Evolutionary conservation across 176 grass and related monocot species (phyloP), one percentile per base, ranked within the genome.

Genomic region (Ensete glaucum): DNA sequence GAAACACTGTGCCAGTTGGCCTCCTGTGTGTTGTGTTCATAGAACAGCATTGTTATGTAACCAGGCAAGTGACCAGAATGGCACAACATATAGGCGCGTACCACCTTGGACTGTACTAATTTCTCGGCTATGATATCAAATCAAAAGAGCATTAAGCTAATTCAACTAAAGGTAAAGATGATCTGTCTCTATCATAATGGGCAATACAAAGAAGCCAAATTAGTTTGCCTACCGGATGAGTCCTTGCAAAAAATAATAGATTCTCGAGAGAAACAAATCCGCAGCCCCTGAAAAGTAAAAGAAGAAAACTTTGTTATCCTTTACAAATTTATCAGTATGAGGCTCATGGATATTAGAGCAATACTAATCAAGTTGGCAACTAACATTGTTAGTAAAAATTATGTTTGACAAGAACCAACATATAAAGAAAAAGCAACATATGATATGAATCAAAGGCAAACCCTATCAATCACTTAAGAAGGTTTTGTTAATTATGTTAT

Each of bases 241-340:
- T 91, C 79, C 82, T 88, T 58, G 85, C 80, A 19, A 88, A 92
- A 70, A 80, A 91, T 19, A 91, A 71, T 79, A 93, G 82, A 82
- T 97, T 97, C 90, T 93, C 90, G 54, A 93, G 87, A 0, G 85
- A 88, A 51, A 97, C 78, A 80, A 82, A 93, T 78, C 94, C 88
- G 74, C 94, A 85, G 48, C 90, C 94, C 82, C 94, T 93, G 85
- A 62, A 85, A 78, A 77, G 64, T 50, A 73, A 62, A 72, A 16
- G 12, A 11, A 70, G 51, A 21, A 19, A 19, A 43, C 17, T 70
- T 70, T 19, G 17, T 70, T 48, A 51, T 51, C 16, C 67, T 50
- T 11, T 50, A 51, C 3, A 21, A 51, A 10, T 20, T 49, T 16
- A 19, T 70, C 17, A 51, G 2, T 50, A 50, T 21, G 17, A 70